Conservation (phyloP, 2,329 filamentous ascomycete genomes). For the Fusarium euwallaceae region DNA sequence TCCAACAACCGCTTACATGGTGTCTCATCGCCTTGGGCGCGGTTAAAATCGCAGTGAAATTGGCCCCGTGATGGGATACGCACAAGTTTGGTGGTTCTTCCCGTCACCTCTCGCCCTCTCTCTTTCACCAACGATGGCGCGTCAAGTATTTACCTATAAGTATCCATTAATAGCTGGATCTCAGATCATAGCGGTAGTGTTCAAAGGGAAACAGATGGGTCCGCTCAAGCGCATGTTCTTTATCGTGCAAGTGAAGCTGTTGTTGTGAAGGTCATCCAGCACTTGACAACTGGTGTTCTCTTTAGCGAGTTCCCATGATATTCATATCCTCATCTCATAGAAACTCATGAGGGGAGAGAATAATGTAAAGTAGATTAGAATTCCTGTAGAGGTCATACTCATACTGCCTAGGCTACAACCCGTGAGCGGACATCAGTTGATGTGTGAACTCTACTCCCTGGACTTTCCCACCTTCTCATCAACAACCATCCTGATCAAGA, state of each 20-base stretch:
- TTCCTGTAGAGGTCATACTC: not conserved
- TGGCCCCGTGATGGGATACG: too few relatives aligned
- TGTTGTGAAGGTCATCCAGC: not conserved
- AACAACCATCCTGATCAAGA: not conserved
- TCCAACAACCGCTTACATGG: too few relatives aligned
- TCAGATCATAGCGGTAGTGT: too few relatives aligned
- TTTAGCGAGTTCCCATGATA: not conserved
- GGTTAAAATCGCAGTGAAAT: too few relatives aligned
- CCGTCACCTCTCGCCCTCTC: too few relatives aligned
- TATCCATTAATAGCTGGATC: too few relatives aligned
- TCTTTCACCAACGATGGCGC: too few relatives aligned
- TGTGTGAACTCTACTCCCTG: not conserved
- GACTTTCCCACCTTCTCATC: not conserved
- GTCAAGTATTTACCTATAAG: too few relatives aligned
- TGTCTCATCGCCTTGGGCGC: too few relatives aligned
- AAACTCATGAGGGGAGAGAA: not conserved
- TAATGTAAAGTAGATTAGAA: rapidly evolving
- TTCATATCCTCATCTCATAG: not conserved
- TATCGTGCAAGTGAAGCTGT: not conserved
- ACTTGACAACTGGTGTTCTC: not conserved
- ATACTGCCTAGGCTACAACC: not conserved
- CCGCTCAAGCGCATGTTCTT: not conserved
- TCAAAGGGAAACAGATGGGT: too few relatives aligned
- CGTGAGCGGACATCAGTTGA: not conserved
- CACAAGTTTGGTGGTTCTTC: too few relatives aligned